A percentile compares a stretch with the other conserved stretches of the same genome.
Evolutionary conservation across 345 rosid genomes (phyloP).

Genomic region (Murraya koenigii): DNA sequence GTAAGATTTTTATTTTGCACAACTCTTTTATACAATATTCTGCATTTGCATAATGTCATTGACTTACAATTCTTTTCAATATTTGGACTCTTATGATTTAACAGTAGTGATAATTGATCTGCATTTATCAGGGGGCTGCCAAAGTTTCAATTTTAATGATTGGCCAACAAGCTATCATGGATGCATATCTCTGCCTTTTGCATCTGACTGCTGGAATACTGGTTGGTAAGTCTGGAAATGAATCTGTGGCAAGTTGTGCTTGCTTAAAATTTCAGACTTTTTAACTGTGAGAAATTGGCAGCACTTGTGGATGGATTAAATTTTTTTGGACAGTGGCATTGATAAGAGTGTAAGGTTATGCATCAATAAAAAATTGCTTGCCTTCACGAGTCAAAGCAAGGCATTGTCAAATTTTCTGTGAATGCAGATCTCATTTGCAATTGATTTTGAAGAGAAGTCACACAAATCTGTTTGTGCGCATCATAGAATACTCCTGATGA

Average conservation of each 20-base stretch:
- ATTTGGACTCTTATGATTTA: constrained; percentile 10
- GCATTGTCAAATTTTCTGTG: not conserved
- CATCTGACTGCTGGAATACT: constrained; percentile 97
- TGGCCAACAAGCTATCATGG: constrained; percentile 98
- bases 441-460: not conserved
- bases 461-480: not conserved
- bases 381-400: not conserved
- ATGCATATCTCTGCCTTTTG: constrained; percentile 94
- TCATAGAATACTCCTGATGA: not conserved
- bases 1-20: constrained; percentile 42
- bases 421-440: not conserved
- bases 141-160: constrained; percentile 93
- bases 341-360: not conserved
- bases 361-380: not conserved
- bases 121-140: constrained; percentile 81
- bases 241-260: not conserved
- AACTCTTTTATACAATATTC: not conserved
- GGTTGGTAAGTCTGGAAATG: constrained; percentile 59
- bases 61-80: not conserved
- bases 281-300: not conserved
- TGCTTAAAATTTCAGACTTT: not conserved
- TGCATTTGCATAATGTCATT: constrained; percentile 10
- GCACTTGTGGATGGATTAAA: not conserved
- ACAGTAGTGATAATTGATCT: constrained; percentile 21
- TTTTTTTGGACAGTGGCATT: not conserved